A percentile compares a stretch with the other conserved stretches of the same genome.
Evolutionary conservation across 2,329 filamentous ascomycete species (phyloP).

Genomic region (Gnomoniopsis smithogilvyi): DNA sequence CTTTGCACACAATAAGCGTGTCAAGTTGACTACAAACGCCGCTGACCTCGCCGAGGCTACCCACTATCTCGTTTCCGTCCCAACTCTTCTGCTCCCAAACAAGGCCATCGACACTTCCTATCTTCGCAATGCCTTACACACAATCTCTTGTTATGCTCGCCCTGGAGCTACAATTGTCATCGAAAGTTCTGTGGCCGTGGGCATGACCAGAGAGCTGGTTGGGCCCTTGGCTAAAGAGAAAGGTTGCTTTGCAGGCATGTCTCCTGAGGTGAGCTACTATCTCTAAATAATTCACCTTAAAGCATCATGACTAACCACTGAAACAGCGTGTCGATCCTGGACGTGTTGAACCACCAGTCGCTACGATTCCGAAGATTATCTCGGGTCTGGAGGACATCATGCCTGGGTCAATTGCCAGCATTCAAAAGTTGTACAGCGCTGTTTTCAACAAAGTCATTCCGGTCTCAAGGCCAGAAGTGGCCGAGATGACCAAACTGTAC

Average conservation of each 20-base stretch:
- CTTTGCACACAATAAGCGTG: not conserved
- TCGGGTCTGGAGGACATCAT: not conserved
- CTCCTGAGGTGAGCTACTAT: not conserved
- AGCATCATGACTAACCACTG: not conserved
- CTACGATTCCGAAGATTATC: not conserved
- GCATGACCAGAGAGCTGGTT: not conserved
- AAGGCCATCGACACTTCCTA: not conserved
- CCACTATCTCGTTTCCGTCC: not conserved
- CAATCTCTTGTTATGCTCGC: not conserved
- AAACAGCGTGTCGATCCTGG: not conserved
- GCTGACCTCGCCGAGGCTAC: not conserved
- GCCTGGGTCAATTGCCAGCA: not conserved
- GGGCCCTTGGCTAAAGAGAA: not conserved
- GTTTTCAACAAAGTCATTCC: not conserved
- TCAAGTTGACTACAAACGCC: not conserved
- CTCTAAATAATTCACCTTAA: not conserved
- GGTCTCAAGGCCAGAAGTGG: not conserved
- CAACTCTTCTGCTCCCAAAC: not conserved
- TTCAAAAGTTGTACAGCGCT: not conserved
- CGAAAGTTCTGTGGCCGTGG: not conserved
- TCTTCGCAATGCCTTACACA: not conserved
- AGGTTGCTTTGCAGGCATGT: not conserved
- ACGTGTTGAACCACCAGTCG: not conserved
- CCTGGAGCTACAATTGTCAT: not conserved
- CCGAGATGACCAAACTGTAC: not conserved